Base-by-base conservation (phyloP, 1,139 yeast genomes). In the Yamadazyma kanchanaburiensis region DNA sequence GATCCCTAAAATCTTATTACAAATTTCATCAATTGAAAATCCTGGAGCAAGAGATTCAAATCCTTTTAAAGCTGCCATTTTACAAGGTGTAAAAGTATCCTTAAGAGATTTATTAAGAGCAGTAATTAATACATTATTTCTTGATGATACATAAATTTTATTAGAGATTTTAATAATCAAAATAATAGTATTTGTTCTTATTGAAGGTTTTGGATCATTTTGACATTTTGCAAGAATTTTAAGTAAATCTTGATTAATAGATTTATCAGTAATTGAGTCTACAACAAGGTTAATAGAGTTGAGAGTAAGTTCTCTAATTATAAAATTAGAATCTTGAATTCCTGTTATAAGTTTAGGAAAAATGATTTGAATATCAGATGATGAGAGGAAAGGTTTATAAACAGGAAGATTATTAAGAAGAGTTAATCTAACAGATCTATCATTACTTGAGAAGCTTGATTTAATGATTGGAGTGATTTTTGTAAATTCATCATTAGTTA, bases 151-250 rank as follows among this genome's bases (percentile, higher is more conserved):
- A 37, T 80, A 80, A 39, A 91, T 73, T 38, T 70, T 63, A 19
- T 70, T 60, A 0, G 95, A 80, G 19, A 91, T 79, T 37, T 77
- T 77, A 16, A 87, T 80, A 15, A 91, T 71, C 25, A 87, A 70
- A 15, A 86, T 71, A 14, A 94, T 74, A 0, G 97, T 89, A 55
- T 87, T 85, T 5, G 91, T 87, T 43, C 98, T 64, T 12, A 91
- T 85, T 15, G 86, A 85, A 1, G 94, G 81, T 35, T 80, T 81
- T 2, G 80, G 76, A 50, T 91, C 98, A 53, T 75, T 80, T 53
- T 89, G 97, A 1, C 95, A 77, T 49, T 84, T 86, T 1, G 97
- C 97, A 35, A 91, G 61, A 28, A 78, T 72, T 43, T 94, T 73
- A 31, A 91, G 63, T 22, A 91, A 60, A 34, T 91, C 97, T 46